A percentile compares a stretch with the other conserved stretches of the same genome.
Conservation (phyloP, 2,329 filamentous ascomycete species). For the Fusarium sp. region DNA sequence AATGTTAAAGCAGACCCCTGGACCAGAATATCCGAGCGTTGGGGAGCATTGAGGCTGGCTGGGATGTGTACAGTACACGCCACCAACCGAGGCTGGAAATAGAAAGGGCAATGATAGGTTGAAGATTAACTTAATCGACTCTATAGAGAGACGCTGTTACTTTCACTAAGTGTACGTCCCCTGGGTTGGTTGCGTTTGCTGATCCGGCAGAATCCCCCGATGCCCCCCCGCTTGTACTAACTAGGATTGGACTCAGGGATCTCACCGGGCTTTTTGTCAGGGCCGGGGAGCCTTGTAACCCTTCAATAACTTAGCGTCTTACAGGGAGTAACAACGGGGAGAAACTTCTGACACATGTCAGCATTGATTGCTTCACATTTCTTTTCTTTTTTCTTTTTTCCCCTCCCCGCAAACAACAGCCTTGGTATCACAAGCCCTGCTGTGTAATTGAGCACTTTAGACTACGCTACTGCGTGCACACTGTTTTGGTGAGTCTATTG, state of each 20-base stretch:
- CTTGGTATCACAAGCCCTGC: not conserved
- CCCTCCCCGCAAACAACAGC: not conserved
- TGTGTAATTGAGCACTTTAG: not conserved
- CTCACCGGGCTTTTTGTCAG: not conserved
- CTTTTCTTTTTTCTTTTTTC: not conserved
- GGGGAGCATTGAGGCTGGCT: not conserved
- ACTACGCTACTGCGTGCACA: not conserved
- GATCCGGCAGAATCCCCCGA: conserved; percentile 25
- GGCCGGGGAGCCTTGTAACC: not conserved
- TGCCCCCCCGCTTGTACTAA: not conserved
- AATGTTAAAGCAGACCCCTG: conserved; percentile 11
- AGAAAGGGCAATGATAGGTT: not conserved
- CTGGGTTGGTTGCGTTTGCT: not conserved
- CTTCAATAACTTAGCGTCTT: not conserved
- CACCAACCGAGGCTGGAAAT: conserved; percentile 13
- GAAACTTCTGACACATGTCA: not conserved
- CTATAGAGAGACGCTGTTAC: too few relatives aligned
- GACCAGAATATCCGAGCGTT: not conserved
- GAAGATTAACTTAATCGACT: not conserved
- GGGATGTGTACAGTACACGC: conserved; percentile 1
- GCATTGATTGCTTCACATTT: not conserved
- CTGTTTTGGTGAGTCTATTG: not conserved
- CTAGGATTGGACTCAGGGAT: not conserved
- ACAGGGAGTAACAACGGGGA: not conserved
- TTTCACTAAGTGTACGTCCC: not conserved